Evolutionary conservation across 2,329 filamentous ascomycete species (phyloP), one percentile per base, ranked within the genome.

Genomic region (Cercospora zeina): DNA sequence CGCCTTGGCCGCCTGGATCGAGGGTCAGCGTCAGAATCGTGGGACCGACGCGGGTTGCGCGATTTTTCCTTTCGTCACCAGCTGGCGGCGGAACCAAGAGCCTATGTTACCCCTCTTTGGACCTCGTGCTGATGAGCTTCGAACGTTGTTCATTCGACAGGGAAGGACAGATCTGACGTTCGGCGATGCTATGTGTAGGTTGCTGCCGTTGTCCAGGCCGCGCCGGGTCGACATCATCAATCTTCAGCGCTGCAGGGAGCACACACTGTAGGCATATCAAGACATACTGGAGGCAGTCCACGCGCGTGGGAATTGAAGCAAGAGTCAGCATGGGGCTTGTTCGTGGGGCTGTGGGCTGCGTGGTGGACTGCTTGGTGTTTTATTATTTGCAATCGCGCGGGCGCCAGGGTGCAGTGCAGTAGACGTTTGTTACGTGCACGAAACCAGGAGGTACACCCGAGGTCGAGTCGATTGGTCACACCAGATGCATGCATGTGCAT

Each of bases 1-100:
- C 47, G 47, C 47, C 56, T 50, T 59, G 56, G 53, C 53, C 53
- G 10, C 14, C 53, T 27, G 53, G 14, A 55, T 55, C 53, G 53
- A 55, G 33, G 33, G 33, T 30, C 53, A 19, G 21, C 53, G 47
- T 51, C 14, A 45, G 34, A 50, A 58, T 58, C 56, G 56, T 34
- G 24, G 24, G 24, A 3, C 24, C 24, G 24, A 27, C 24, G 24
- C 6, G 24, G 24, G 21, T n/a, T 58, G 56, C 56, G 56, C 56
- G 56, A 57, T 47, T 57, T 57, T 57, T n/a, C 27, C 27, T 34
- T n/a, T 27, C 24, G 6, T 27, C 24, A 27, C 6, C 24, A 27
- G 31, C 51, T 49, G 42, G 16, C 54, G 16, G 19, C 34, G 34
- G 54, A 56, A 56, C 10, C 54, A 42, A 39, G 30, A 7, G 34